Evolutionary conservation across 2,329 filamentous ascomycete species (phyloP).

Genomic region (Rugonectria rugulosa): DNA sequence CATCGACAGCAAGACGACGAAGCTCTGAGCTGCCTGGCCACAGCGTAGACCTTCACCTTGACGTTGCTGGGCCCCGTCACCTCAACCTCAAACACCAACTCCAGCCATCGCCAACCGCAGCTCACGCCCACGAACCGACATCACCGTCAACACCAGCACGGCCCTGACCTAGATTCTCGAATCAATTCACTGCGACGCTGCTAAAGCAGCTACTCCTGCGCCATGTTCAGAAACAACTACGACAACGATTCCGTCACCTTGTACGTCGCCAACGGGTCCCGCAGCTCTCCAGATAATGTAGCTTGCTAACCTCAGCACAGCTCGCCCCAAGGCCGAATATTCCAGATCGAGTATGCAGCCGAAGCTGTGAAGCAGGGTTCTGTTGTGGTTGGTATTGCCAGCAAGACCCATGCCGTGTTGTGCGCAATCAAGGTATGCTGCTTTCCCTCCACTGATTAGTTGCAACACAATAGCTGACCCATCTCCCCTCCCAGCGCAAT

Average conservation of each 20-base stretch:
- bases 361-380: conserved; percentile 99
- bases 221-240: conserved; percentile 99
- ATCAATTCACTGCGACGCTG: conserved; percentile 27
- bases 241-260: conserved; percentile 99
- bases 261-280: conserved; percentile 61
- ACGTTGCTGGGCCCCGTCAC: conserved; percentile 22
- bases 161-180: conserved; percentile 24
- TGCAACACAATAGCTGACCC: conserved; percentile 17
- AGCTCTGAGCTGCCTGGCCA: conserved; percentile 48
- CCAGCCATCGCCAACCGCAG: conserved; percentile 29
- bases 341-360: conserved; percentile 98
- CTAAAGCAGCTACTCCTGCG: conserved; percentile 30
- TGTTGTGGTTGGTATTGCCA: conserved; percentile 94
- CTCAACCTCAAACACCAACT: conserved; percentile 33
- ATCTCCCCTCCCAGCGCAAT: conserved; percentile 73
- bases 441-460: conserved; percentile 2
- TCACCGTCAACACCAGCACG: too few relatives aligned
- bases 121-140: conserved; percentile 23
- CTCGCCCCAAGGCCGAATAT: conserved; percentile 98
- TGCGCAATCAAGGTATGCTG: conserved; percentile 88
- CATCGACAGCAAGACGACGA: conserved; percentile 42
- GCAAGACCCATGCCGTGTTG: conserved; percentile 97
- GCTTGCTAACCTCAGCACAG: conserved; percentile 56
- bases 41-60: conserved; percentile 28
- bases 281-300: conserved; percentile 28